Evolutionary conservation across 805 yeast genomes (phyloP), one percentile per base, ranked within the genome.

Genomic region (Saccharomycopsis vini): DNA sequence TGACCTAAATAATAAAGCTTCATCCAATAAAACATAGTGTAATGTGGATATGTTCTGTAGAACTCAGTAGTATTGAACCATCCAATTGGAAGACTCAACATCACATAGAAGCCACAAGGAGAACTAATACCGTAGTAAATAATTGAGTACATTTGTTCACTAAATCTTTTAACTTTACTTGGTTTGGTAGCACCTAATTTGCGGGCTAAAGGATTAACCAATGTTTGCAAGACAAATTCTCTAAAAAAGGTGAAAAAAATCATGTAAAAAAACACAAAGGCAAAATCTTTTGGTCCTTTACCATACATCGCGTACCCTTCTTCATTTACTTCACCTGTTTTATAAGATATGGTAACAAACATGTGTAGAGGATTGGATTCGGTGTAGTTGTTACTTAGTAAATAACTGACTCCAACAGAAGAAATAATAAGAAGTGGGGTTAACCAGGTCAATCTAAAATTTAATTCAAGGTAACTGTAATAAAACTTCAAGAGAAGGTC

Each of bases 91-190:
- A 82, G 74, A 39, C 72, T 67, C 54, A 72, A 72, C 97, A 92
- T 89, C 52, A 92, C 82, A 69, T 79, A 87, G 44, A 92, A 66
- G 1, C 98, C 99, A 46, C 81, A 69, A 0, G 96, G 94, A 13
- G 95, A 94, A 22, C 84, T 69, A 5, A 78, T 50, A 10, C 89
- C 83, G 58, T 81, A 88, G 64, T 92, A 92, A 47, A 85, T 60
- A 54, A 87, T 71, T 2, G 90, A 75, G 59, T 90, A 92, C 5
- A 88, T 72, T 67, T 92, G 99, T 62, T 92, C 99, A 80, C 86
- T 77, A 63, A 90, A 88, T 61, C 99, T 75, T 49, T 73, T 75
- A 35, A 77, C 61, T 61, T 85, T 89, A 44, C 67, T 64, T 47
- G 69, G 72, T 43, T 64, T 64, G 32, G 52, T 66, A 31, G 86